Evolutionary conservation across 2,329 filamentous ascomycete genomes (phyloP).

Genomic region (Zalaria sp.): DNA sequence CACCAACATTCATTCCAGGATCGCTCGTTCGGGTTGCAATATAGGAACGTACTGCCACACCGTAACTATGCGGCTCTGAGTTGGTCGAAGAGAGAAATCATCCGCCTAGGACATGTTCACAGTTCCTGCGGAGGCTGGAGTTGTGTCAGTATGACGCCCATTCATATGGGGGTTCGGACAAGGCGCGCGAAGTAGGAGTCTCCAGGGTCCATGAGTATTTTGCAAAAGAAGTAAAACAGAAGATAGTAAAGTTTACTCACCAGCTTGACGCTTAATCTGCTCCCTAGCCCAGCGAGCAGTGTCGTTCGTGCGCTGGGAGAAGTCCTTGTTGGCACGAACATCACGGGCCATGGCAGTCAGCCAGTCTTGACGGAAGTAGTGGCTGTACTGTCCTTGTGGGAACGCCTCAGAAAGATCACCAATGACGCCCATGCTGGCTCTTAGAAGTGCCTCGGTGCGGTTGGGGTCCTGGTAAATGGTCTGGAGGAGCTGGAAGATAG

Average conservation of each 20-base stretch:
- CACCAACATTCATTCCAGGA: background rate
- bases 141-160: background rate
- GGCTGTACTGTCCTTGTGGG: conserved; percentile 72
- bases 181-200: background rate
- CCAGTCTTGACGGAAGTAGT: conserved; percentile 85
- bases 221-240: too few species aligned
- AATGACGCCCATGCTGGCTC: conserved; percentile 93
- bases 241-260: conserved; percentile 5
- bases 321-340: conserved; percentile 79
- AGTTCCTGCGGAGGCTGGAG: too few species aligned
- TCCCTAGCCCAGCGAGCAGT: conserved; percentile 96
- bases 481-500: conserved; percentile 78
- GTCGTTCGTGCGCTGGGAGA: conserved; percentile 69
- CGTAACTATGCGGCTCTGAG: too few species aligned
- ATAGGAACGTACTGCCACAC: too few species aligned
- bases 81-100: background rate
- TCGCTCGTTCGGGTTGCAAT: too few species aligned
- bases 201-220: too few species aligned
- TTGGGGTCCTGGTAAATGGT: conserved; percentile 69
- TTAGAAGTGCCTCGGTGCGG: conserved; percentile 80
- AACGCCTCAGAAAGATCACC: conserved; percentile 92
- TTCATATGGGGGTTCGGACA: background rate
- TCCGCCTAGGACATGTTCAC: background rate
- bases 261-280: conserved; percentile 79
- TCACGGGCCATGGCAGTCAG: conserved; percentile 81